Evolutionary conservation across 768 basidiomycete species (phyloP).

Genomic region (Podaxis rugospora): DNA sequence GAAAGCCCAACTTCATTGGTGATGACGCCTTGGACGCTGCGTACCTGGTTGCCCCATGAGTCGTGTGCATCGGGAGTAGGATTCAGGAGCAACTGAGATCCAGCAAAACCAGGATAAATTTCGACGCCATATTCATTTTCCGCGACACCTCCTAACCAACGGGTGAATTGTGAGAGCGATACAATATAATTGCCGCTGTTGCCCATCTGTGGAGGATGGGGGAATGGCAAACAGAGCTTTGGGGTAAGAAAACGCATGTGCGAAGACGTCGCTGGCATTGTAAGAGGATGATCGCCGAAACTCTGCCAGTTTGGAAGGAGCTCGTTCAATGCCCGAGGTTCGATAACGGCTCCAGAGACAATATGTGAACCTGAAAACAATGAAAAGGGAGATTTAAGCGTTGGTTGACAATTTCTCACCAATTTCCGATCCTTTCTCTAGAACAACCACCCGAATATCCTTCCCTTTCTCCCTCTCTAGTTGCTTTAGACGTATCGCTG

Average conservation of each 20-base stretch:
- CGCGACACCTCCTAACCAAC: constrained; percentile 86
- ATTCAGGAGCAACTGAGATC: constrained; percentile 74
- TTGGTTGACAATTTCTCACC: constrained; percentile 36
- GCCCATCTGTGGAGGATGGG: constrained; percentile 95
- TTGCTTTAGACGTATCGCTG: constrained; percentile 95
- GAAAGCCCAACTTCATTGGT: constrained; percentile 96
- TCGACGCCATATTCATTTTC: constrained; percentile 82
- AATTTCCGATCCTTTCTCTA: constrained; percentile 93
- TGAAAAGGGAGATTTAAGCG: background rate
- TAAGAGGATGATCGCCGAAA: constrained; percentile 66
- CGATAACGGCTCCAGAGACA: constrained; percentile 92
- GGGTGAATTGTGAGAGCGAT: constrained; percentile 82
- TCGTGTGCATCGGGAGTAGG: constrained; percentile 41
- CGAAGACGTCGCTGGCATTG: constrained; percentile 71
- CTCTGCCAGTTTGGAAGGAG: constrained; percentile 83
- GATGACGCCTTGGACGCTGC: constrained; percentile 68
- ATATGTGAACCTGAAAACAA: constrained; percentile 75
- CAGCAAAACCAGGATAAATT: constrained; percentile 95
- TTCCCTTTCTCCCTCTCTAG: constrained; percentile 75
- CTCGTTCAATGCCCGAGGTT: constrained; percentile 87
- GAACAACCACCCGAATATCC: constrained; percentile 85
- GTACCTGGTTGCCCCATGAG: constrained; percentile 37
- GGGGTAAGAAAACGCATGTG: constrained; percentile 84
- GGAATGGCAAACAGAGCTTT: constrained; percentile 69
- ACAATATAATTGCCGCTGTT: constrained; percentile 92